Evolutionary conservation across 805 yeast species (phyloP), one percentile per base, ranked within the genome.

Genomic region (Yarrowia bubula): DNA sequence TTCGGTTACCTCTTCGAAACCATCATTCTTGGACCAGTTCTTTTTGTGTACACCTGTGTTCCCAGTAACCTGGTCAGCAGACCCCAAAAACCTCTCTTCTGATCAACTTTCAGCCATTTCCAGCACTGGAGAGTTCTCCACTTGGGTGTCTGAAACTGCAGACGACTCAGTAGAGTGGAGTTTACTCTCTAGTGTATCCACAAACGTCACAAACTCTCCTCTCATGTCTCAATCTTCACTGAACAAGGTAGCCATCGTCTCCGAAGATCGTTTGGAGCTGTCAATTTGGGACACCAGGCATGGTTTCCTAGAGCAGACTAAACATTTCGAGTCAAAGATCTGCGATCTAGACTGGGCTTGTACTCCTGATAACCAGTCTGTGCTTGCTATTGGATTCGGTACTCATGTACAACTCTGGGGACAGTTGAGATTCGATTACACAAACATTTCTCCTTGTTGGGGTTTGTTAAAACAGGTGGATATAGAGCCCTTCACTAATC

Each of bases 341-440:
- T 75, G 80, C 28, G 97, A 92, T 73, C 78, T 92, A 32, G 98
- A 92, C 75, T 92, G 98, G 98, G 89, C 96, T 0, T 83, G 87
- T 63, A 85, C 87, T 1, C 79, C 79, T 11, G 81, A 78, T 66
- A 83, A 84, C 39, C 90, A 86, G 71, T 88, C 92, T 46, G 84
- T 92, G 6, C 77, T 92, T 35, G 88, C 96, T 0, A 86, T 92
- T 42, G 97, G 97, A 0, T 92, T 90, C 70, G 77, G 79, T 7
- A 77, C 83, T 9, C 78, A 80, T 66, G 89, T 89, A 0, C 72
- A 87, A 1, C 76, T 92, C 14, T 92, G 87, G 73, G 86, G 96
- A 0, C 96, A 92, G 74, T 77, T 90, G 67, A 81, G 98, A 65
- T 91, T 88, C 73, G 98, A 92, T 72, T 93, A 92, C 72, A 91